phyloP scores from a whole-genome alignment of 164 flowering plant genomes.

The Vitis amurensis region DNA sequence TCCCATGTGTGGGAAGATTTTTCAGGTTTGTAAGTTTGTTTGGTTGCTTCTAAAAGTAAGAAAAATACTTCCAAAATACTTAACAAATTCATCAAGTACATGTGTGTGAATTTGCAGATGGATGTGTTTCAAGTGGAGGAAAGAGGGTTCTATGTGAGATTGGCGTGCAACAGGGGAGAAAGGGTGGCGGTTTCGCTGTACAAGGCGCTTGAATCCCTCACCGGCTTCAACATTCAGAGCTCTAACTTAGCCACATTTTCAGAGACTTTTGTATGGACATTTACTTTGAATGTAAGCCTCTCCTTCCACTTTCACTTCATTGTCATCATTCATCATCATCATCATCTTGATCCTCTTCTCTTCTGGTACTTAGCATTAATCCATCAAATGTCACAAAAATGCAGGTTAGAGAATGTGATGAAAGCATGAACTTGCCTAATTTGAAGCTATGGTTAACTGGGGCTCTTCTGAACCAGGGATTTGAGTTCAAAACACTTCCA shows the following conservation, averaged over 20 bases:
- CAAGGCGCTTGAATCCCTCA: constrained; percentile 71
- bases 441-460: constrained; percentile 63
- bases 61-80: too few relatives aligned
- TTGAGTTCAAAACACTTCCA: constrained; percentile 35
- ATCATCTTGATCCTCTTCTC: not conserved
- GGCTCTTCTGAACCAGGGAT: constrained; percentile 69
- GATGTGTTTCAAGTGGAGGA: constrained; percentile 71
- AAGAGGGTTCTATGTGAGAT: constrained; percentile 59
- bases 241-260: constrained; percentile 49
- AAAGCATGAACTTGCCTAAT: constrained; percentile 45
- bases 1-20: constrained; percentile 35
- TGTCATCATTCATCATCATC: not conserved
- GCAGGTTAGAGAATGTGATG: constrained; percentile 44
- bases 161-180: constrained; percentile 53
- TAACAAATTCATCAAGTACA: too few relatives aligned
- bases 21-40: constrained; percentile 38
- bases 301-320: not conserved
- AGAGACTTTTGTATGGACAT: constrained; percentile 46
- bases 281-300: constrained; percentile 57
- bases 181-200: constrained; percentile 60
- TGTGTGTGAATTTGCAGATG: constrained; percentile 37
- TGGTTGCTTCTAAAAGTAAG: too few relatives aligned
- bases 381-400: too few relatives aligned
- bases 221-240: constrained; percentile 43
- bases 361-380: not conserved